Conservation (phyloP, 371 early-diverging fungal species). For the Neoconidiobolus thromboides region DNA sequence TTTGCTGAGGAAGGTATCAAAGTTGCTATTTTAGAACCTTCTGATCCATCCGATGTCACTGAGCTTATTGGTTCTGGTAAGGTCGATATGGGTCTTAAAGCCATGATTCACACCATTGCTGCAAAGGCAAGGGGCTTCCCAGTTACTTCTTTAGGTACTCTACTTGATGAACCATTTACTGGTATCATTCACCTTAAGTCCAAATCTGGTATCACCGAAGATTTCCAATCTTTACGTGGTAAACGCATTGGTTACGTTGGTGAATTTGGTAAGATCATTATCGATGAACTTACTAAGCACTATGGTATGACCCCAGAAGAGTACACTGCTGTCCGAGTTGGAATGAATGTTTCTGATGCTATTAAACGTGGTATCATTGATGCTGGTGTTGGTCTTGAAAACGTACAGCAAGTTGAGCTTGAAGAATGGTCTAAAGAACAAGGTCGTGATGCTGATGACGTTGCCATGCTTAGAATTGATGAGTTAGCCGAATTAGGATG, state of each 20-base stretch:
- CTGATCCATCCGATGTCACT: slow-evolving; percentile 41
- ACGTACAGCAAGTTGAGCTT: slow-evolving; percentile 44
- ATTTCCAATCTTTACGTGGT: slow-evolving; percentile 28
- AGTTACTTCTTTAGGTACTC: slow-evolving; percentile 40
- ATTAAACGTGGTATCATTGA: slow-evolving; percentile 37
- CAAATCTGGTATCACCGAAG: slow-evolving; percentile 28
- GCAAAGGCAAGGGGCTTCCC: slow-evolving; percentile 41
- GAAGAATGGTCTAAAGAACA: slow-evolving; percentile 37
- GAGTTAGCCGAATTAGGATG: slow-evolving; percentile 40
- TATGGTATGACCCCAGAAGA: slow-evolving; percentile 36
- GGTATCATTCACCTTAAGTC: slow-evolving; percentile 34
- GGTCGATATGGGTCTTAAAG: slow-evolving; percentile 39
- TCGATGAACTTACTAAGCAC: slow-evolving; percentile 35
- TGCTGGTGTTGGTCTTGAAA: slow-evolving; percentile 51
- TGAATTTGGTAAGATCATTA: slow-evolving; percentile 42
- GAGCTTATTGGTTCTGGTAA: slow-evolving; percentile 43
- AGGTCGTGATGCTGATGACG: slow-evolving; percentile 27
- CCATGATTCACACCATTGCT: slow-evolving; percentile 53
- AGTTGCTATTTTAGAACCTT: slow-evolving; percentile 42
- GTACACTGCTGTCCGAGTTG: slow-evolving; percentile 38
- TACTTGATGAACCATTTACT: slow-evolving; percentile 44
- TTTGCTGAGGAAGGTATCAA: slow-evolving; percentile 35
- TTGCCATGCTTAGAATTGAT: slow-evolving; percentile 43
- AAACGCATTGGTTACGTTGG: slow-evolving; percentile 43
- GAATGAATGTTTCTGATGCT: slow-evolving; percentile 43